Percentiles rank a stretch among this genome's conserved stretches.
Evolutionary conservation across 148 eudicot species (phyloP).

Genomic region (Nepenthes gracilis): DNA sequence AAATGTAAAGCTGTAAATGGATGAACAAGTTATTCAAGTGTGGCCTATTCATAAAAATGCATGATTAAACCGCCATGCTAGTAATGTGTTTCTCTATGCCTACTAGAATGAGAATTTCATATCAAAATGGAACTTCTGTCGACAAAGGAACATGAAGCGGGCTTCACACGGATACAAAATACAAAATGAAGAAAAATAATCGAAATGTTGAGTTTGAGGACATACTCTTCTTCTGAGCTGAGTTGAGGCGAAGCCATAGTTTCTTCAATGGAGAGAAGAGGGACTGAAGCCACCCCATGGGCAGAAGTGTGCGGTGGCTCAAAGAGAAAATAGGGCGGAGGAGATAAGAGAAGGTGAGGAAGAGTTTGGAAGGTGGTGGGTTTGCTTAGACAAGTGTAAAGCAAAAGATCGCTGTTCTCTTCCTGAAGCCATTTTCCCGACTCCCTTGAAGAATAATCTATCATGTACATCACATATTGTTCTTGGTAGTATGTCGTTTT

Average conservation of each 20-base stretch:
- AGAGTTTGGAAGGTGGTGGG: constrained; percentile 14
- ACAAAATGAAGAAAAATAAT: too few species aligned
- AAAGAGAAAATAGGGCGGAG: constrained; percentile 14
- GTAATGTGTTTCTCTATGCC: too few species aligned
- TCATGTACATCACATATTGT: constrained; percentile 11
- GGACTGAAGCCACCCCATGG: constrained; percentile 95
- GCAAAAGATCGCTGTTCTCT: constrained; percentile 13
- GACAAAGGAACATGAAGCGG: too few species aligned
- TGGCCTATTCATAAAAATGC: too few species aligned
- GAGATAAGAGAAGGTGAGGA: constrained; percentile 8
- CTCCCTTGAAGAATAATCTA: constrained; percentile 34
- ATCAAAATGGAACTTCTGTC: too few species aligned
- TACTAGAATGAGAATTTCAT: too few species aligned
- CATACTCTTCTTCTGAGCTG: constrained; percentile 66
- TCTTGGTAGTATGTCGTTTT: constrained; percentile 52
- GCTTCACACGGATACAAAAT: too few species aligned
- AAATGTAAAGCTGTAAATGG: too few species aligned
- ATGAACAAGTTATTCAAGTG: too few species aligned
- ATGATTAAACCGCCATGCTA: too few species aligned
- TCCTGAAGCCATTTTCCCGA: constrained; percentile 12
- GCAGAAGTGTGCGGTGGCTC: constrained; percentile 33
- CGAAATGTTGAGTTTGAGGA: neutral
- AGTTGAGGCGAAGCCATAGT: constrained; percentile 62
- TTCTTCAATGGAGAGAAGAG: constrained; percentile 84
- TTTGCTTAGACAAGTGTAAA: constrained; percentile 84